phyloP scores from a whole-genome alignment of 2,329 filamentous ascomycete species.

The Paracoccidioides brasiliensis region DNA sequence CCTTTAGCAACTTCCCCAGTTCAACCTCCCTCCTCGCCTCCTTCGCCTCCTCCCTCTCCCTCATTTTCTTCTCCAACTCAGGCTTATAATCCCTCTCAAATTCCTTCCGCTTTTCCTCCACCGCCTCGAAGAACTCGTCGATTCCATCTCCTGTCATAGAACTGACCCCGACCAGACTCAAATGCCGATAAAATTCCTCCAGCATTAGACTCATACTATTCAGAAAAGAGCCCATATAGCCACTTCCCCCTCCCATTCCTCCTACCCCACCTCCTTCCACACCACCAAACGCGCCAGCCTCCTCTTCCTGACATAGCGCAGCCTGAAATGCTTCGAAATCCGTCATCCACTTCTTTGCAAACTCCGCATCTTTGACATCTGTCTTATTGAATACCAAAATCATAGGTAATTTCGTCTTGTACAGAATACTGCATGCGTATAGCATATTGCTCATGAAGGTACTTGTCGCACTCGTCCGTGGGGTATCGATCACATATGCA shows the following conservation, averaged over 20 bases:
- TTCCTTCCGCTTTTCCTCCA: conserved; percentile 73
- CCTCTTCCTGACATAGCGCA: conserved; percentile 69
- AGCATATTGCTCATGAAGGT: conserved; percentile 99
- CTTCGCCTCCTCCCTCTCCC: conserved; percentile 65
- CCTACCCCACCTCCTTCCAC: conserved; percentile 53
- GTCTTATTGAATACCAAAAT: conserved; percentile 99
- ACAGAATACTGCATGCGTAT: conserved; percentile 94
- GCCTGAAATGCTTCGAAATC: conserved; percentile 94
- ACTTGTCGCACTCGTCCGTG: conserved; percentile 78
- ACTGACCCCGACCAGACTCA: conserved; percentile 86
- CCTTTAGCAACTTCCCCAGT: conserved; percentile 84
- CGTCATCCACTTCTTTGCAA: conserved; percentile 98
- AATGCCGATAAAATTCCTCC: conserved; percentile 91
- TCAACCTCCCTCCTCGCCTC: conserved; percentile 61
- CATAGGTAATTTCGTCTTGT: conserved; percentile 98
- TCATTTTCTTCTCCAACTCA: conserved; percentile 66
- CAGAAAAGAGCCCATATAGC: conserved; percentile 89
- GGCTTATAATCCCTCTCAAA: conserved; percentile 86
- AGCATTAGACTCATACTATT: conserved; percentile 98
- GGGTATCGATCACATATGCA: conserved; percentile 95
- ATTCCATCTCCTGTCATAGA: conserved; percentile 85
- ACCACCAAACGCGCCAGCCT: conserved; percentile 60
- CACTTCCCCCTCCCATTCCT: conserved; percentile 57
- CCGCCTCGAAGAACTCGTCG: conserved; percentile 84
- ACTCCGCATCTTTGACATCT: conserved; percentile 78